Evolutionary conservation across 2,329 filamentous ascomycete species (phyloP).

Genomic region (Talaromyces marneffei): DNA sequence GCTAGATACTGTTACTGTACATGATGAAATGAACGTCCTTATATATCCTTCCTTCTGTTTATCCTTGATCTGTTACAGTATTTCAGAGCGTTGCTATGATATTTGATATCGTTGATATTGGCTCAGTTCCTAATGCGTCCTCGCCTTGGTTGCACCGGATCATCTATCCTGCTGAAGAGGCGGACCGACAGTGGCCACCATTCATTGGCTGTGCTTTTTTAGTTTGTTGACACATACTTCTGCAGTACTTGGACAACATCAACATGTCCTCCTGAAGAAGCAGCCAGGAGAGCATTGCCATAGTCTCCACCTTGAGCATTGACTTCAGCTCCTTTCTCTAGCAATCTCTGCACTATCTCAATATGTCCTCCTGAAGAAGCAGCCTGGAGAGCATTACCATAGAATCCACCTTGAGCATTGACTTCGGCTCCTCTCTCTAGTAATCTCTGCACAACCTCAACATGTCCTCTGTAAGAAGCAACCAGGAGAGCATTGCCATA

Average conservation of each 20-base stretch:
- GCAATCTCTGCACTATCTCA: background rate
- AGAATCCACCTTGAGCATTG: background rate
- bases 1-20: background rate
- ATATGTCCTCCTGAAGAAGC: background rate
- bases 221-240: too few relatives aligned
- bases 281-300: background rate
- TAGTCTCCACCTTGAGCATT: background rate
- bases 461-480: slow-evolving; percentile 16
- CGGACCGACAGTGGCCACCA: background rate
- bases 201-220: background rate
- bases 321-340: background rate
- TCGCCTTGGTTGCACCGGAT: background rate
- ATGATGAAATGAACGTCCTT: slow-evolving; percentile 3
- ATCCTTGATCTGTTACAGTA: slow-evolving; percentile 5
- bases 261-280: background rate
- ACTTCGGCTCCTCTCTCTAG: background rate
- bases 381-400: background rate
- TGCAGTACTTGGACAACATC: background rate
- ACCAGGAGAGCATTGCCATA: slow-evolving; percentile 25
- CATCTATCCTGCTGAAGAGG: background rate
- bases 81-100: slow-evolving; percentile 6
- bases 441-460: background rate
- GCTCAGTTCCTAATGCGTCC: background rate
- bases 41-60: background rate
- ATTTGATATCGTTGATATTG: slow-evolving; percentile 1